A percentile compares a stretch with the other conserved stretches of the same genome.
Evolutionary conservation across 2,329 filamentous ascomycete genomes (phyloP).

Genomic region (Neocucurbitaria cava): DNA sequence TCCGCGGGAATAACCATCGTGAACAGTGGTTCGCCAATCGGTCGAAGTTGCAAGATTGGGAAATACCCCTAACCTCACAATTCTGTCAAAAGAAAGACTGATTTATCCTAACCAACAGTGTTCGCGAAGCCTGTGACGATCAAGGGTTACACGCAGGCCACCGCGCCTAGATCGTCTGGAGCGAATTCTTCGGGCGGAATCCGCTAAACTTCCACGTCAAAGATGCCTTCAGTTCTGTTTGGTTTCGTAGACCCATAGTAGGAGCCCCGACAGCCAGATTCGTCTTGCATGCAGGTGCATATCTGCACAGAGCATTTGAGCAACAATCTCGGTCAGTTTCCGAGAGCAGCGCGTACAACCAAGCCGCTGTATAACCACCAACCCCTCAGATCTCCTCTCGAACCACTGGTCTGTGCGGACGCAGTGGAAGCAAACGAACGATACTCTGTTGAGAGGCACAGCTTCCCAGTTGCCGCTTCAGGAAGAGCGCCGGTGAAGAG

Average conservation of each 20-base stretch:
- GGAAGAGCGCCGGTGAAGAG: constrained; percentile 26
- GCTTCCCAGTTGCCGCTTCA: constrained; percentile 24
- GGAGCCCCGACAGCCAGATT: constrained; percentile 3
- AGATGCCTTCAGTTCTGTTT: neutral
- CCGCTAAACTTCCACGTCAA: neutral
- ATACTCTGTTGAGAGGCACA: constrained; percentile 19
- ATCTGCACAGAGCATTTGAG: constrained; percentile 30
- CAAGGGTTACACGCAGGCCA: neutral
- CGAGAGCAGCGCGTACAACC: constrained; percentile 31
- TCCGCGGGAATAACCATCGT: constrained; percentile 18
- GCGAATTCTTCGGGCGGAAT: neutral
- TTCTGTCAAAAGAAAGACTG: neutral
- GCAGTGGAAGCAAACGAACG: constrained; percentile 32
- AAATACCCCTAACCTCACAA: neutral
- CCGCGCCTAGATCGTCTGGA: neutral
- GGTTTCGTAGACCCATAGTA: neutral
- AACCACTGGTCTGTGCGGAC: constrained; percentile 46
- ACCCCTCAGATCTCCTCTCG: constrained; percentile 31
- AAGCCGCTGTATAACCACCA: constrained; percentile 36
- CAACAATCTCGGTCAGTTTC: constrained; percentile 27
- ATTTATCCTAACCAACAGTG: neutral
- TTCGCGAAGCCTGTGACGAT: neutral
- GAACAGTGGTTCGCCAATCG: constrained; percentile 21
- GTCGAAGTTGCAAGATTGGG: neutral
- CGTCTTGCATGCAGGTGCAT: constrained; percentile 9